Evolutionary conservation across 192 early-diverging fungal genomes (phyloP), one percentile per base, ranked within the genome.

Genomic region (Gamsiella multidivaricata): DNA sequence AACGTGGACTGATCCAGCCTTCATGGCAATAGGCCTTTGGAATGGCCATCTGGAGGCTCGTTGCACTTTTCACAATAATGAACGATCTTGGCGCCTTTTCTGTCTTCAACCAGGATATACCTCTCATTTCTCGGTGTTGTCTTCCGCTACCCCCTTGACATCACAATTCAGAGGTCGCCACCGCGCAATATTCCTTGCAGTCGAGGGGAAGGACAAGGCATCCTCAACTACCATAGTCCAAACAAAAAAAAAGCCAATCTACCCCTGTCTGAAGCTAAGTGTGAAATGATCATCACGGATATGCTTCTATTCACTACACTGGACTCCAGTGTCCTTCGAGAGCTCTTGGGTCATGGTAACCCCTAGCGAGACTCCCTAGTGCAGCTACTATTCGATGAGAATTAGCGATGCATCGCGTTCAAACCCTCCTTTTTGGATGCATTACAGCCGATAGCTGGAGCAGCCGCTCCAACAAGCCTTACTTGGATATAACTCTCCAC

Each of bases 381-480:
- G 49, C 33, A 14, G 34, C 32, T 18, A 52, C 61, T 18, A 23
- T 63, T 34, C 23, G 49, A 9, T 33, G 47, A 0, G 1, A 8
- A 9, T 43, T 51, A n/a, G 14, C 23, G 0, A 22, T 36, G 3
- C 61, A 39, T n/a, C 5, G 47, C 8, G 0, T 4, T 2, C 11
- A 23, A 23, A 52, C 47, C 20, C 36, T 63, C 15, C 17, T 42
- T 9, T 54, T 23, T 10, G 50, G 50, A 20, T 14, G 11, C 20
- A 0, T 64, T n/a, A 64, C 62, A 23, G 12, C n/a, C 28, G 62
- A 64, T 51, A 33, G 62, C 25, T 64, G 51, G 62, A 54, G 23
- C 4, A 54, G 62, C 31, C 18, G 11, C 18, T 11, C 51, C 11
- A 15, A 34, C 15, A 52, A 54, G n/a, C 51, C 62, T 0, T 64